A percentile compares a stretch with the other conserved stretches of the same genome.
These are phyloP conservation scores for Colletotrichum theobromicola DNA, from an alignment of 2,329 filamentous ascomycete genomes.

Conservation along the genomic window DNA sequence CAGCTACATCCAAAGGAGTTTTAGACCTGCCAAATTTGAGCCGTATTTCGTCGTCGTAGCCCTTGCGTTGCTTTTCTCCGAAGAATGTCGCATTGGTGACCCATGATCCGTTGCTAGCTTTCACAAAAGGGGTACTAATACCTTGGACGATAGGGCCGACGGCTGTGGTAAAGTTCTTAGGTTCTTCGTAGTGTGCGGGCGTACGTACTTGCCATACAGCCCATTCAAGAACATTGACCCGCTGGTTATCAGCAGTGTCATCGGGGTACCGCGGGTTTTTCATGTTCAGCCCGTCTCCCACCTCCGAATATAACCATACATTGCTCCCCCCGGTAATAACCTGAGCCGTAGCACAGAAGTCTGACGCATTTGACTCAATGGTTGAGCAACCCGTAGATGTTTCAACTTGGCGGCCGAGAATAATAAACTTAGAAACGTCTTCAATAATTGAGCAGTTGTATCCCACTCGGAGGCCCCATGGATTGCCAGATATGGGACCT, in stretches of 20 bases:
- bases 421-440: slow-evolving; percentile 11
- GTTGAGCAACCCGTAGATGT: too few relatives aligned
- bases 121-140: background rate
- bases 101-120: background rate
- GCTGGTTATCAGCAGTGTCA: background rate
- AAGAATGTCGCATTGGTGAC: slow-evolving; percentile 6
- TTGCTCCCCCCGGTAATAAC: background rate
- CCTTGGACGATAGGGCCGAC: background rate
- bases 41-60: too few relatives aligned
- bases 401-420: too few relatives aligned
- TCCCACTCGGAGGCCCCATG: slow-evolving; percentile 14
- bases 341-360: fast-evolving
- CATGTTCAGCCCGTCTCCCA: background rate
- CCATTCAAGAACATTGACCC: background rate
- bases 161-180: background rate
- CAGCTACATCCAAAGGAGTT: background rate
- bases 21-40: background rate
- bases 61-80: background rate
- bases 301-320: background rate
- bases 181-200: background rate
- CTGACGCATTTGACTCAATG: too few relatives aligned
- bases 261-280: fast-evolving
- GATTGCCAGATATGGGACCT: background rate
- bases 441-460: slow-evolving; percentile 16
- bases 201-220: slow-evolving; percentile 8